Conservation (phyloP, 306 rosid genomes). For the Vigna hirtella region DNA sequence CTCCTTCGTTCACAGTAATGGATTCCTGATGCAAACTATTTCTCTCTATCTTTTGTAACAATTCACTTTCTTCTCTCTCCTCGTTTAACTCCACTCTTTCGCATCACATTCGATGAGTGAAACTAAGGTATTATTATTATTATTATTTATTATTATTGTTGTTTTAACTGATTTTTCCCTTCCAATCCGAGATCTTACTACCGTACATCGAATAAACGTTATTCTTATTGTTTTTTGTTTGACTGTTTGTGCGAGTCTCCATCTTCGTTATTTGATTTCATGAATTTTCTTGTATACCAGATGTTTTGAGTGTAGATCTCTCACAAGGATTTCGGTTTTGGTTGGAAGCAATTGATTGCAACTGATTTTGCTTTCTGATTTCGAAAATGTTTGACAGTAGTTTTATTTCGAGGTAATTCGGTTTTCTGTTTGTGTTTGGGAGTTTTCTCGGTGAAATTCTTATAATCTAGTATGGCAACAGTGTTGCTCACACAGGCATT, state of each 20-base stretch:
- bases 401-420: neutral
- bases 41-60: neutral
- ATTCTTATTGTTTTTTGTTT: neutral
- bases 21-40: neutral
- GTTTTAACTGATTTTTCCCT: neutral
- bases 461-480: neutral
- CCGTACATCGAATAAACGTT: neutral
- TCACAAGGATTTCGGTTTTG: conserved; percentile 4
- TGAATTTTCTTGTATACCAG: neutral
- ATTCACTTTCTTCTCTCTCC: neutral
- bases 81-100: neutral
- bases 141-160: neutral
- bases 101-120: conserved; percentile 28
- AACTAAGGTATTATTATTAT: conserved; percentile 13
- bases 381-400: conserved; percentile 19
- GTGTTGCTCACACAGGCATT: conserved; percentile 19
- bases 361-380: conserved; percentile 24
- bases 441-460: conserved; percentile 1
- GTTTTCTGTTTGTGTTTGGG: neutral
- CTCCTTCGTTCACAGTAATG: neutral
- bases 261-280: conserved; percentile 26
- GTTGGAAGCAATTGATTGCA: neutral
- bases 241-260: neutral
- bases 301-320: conserved; percentile 18
- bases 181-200: neutral